Percentiles rank a stretch among this genome's conserved stretches.
Evolutionary conservation across 2,329 filamentous ascomycete genomes (phyloP).

Genomic region (Chaetoscypha palmicola): DNA sequence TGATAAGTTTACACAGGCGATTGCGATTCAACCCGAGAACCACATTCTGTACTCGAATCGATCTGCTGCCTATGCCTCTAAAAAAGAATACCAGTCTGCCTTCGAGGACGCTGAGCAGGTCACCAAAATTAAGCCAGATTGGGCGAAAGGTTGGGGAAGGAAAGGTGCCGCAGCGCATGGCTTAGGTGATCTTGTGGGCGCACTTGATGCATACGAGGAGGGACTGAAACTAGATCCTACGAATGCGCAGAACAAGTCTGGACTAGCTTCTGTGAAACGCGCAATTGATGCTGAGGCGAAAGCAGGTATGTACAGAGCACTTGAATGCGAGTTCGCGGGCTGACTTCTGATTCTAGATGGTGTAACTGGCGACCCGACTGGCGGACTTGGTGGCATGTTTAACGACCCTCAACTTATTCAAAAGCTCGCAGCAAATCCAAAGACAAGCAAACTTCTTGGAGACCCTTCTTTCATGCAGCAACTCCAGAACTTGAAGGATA

Average conservation of each 20-base stretch:
- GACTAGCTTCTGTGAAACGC: slow-evolving; percentile 75
- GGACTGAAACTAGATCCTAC: slow-evolving; percentile 87
- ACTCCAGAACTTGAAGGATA: slow-evolving; percentile 71
- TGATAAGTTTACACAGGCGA: slow-evolving; percentile 90
- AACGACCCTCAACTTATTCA: slow-evolving; percentile 82
- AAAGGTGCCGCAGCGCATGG: slow-evolving; percentile 91
- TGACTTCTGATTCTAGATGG: slow-evolving; percentile 23
- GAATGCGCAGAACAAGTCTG: slow-evolving; percentile 89
- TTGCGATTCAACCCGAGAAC: slow-evolving; percentile 78
- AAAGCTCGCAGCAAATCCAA: slow-evolving; percentile 91
- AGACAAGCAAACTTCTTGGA: slow-evolving; percentile 74
- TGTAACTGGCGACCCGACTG: slow-evolving; percentile 56
- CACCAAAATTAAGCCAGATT: slow-evolving; percentile 91
- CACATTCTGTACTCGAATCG: slow-evolving; percentile 98
- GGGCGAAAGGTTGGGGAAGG: slow-evolving; percentile 92
- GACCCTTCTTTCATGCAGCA: slow-evolving; percentile 88
- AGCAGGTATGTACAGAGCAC: slow-evolving; percentile 30
- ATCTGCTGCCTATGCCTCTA: slow-evolving; percentile 79
- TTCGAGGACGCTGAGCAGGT: slow-evolving; percentile 89
- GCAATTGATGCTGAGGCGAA: slow-evolving; percentile 74
- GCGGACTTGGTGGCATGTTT: slow-evolving; percentile 86
- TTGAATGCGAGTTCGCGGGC: slow-evolving; percentile 3
- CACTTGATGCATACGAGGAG: slow-evolving; percentile 85
- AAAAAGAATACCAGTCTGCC: slow-evolving; percentile 79
- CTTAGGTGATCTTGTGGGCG: slow-evolving; percentile 73